Conservation (phyloP, 2,329 filamentous ascomycete genomes). For the Thielaviopsis ethacetica region DNA sequence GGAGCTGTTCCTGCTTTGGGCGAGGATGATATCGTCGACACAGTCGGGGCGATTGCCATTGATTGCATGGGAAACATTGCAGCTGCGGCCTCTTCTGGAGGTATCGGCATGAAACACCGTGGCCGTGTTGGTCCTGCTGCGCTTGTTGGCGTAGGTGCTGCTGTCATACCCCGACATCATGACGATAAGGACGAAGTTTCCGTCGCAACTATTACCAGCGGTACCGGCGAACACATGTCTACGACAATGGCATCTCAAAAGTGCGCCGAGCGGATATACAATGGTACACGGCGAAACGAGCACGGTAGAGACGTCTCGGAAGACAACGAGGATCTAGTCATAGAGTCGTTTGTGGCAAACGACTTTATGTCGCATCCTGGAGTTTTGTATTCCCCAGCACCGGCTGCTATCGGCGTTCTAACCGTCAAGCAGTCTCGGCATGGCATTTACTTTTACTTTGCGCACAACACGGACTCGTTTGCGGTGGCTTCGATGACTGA, state of each 20-base stretch:
- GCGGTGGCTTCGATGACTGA: slow-evolving; percentile 81
- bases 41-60: slow-evolving; percentile 87
- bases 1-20: neutral
- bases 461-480: slow-evolving; percentile 84
- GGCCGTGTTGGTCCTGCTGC: slow-evolving; percentile 87
- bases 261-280: slow-evolving; percentile 73
- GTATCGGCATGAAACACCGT: slow-evolving; percentile 95
- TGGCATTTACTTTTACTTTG: slow-evolving; percentile 78
- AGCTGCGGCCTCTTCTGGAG: slow-evolving; percentile 87
- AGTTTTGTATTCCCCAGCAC: slow-evolving; percentile 60
- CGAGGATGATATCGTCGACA: slow-evolving; percentile 60
- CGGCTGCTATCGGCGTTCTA: slow-evolving; percentile 82
- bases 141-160: slow-evolving; percentile 78
- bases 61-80: slow-evolving; percentile 77
- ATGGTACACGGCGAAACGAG: slow-evolving; percentile 41
- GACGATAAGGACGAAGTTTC: slow-evolving; percentile 51
- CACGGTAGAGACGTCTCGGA: slow-evolving; percentile 48
- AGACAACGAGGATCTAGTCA: slow-evolving; percentile 58
- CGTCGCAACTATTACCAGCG: slow-evolving; percentile 78
- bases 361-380: slow-evolving; percentile 91
- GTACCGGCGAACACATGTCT: slow-evolving; percentile 95
- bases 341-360: slow-evolving; percentile 62
- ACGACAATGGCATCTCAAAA: slow-evolving; percentile 81
- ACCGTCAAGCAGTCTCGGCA: slow-evolving; percentile 67
- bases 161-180: slow-evolving; percentile 62